A percentile compares a stretch with the other conserved stretches of the same genome.
Conservation (phyloP, 331 rosid species). For the Prunus yedoensis region DNA sequence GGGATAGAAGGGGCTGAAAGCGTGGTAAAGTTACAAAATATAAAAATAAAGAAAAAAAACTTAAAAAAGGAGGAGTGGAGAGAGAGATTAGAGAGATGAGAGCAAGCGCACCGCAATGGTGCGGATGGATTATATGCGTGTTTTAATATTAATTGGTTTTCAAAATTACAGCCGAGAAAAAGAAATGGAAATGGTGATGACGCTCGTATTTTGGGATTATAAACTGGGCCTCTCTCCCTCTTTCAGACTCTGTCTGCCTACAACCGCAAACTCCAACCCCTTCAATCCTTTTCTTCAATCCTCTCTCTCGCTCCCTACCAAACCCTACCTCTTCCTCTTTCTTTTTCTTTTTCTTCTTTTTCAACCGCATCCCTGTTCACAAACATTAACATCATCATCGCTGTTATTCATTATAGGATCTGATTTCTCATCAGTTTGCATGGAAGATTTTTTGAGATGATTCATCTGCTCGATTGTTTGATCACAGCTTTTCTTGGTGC, state of each 20-base stretch:
- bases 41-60: neutral
- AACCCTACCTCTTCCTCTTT: constrained; percentile 19
- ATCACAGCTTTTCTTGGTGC: constrained; percentile 54
- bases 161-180: constrained; percentile 17
- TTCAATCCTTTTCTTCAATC: neutral
- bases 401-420: constrained; percentile 17
- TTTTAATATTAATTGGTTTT: neutral
- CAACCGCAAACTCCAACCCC: constrained; percentile 35
- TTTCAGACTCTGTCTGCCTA: constrained; percentile 7
- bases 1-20: neutral
- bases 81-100: neutral
- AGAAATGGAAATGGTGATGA: constrained; percentile 24
- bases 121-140: neutral
- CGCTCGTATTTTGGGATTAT: constrained; percentile 50
- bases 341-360: constrained; percentile 13
- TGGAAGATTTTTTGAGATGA: constrained; percentile 43
- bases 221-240: constrained; percentile 31
- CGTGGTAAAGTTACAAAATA: neutral
- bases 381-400: neutral
- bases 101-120: neutral
- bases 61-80: neutral
- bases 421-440: constrained; percentile 28
- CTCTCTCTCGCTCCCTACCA: constrained; percentile 13
- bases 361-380: constrained; percentile 13
- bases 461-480: constrained; percentile 35